Conservation (phyloP, 1,284 basidiomycete species). For the Fomitopsis betulina region DNA sequence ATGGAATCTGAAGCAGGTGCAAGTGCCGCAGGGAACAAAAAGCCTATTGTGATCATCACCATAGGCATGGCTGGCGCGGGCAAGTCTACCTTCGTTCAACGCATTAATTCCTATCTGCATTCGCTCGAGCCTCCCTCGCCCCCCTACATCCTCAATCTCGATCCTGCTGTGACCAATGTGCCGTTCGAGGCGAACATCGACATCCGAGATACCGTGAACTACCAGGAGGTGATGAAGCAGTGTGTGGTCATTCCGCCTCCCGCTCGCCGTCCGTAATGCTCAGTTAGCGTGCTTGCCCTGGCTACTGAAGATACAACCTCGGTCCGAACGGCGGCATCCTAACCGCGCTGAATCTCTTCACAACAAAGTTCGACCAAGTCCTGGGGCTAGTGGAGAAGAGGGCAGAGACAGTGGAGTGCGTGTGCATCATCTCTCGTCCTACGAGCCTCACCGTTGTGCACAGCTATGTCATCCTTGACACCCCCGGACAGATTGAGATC, state of each 20-base stretch:
- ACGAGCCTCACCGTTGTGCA: not conserved
- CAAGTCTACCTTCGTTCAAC: constrained; percentile 96
- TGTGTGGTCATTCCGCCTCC: constrained; percentile 43
- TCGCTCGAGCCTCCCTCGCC: constrained; percentile 54
- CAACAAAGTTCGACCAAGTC: constrained; percentile 99
- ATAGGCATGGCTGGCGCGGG: constrained; percentile 96
- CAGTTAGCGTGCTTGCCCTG: constrained; percentile 7
- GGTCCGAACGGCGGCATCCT: constrained; percentile 98
- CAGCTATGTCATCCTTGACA: constrained; percentile 95
- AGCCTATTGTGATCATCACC: constrained; percentile 80
- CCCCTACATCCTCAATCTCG: constrained; percentile 96
- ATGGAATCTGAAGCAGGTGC: not conserved
- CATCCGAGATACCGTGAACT: constrained; percentile 96
- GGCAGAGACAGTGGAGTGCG: constrained; percentile 83
- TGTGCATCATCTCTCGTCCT: constrained; percentile 8
- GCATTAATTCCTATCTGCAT: constrained; percentile 87
- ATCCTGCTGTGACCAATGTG: constrained; percentile 89
- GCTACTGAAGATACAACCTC: constrained; percentile 81
- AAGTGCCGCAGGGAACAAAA: constrained; percentile 31
- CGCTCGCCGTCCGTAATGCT: constrained; percentile 8
- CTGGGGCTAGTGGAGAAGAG: constrained; percentile 90
- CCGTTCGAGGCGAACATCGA: constrained; percentile 98
- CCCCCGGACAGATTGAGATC: constrained; percentile 99
- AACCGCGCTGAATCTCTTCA: constrained; percentile 96
- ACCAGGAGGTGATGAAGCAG: constrained; percentile 99